Base-by-base conservation (phyloP, 768 basidiomycete genomes). In the Tylopilus cervinicoccineus region DNA sequence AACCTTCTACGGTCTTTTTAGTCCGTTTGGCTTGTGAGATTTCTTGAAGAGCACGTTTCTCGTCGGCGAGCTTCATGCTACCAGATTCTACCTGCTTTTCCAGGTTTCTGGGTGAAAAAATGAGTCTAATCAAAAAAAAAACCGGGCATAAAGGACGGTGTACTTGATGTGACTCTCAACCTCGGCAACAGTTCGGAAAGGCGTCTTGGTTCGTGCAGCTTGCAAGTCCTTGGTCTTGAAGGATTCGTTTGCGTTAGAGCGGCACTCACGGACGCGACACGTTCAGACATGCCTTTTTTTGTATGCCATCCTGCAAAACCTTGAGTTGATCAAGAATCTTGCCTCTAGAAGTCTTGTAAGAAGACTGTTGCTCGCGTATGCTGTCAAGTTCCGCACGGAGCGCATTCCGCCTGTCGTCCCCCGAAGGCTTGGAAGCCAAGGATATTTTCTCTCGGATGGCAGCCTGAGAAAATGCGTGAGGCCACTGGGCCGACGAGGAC, bases 61-160 rank as follows among this genome's bases (percentile, higher is more conserved):
- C 96, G 48, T 96, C 94, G 23, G 84, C 93, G 50, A 98, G 77
- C 64, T 91, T 96, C 78, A 99, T 77, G 50, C 60, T 81, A 22
- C 95, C 95, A 5, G 90, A 90, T 63, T 98, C 95, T 45, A 99
- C 84, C 64, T 93, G 88, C 62, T 81, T 86, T 42, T 98, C 90
- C 51, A 96, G 74, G 52, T 84, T 75, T 58, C 92, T 94, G 60
- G 45, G 39, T 27, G 48, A 53, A 51, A 36, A 16, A 49, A 55
- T 46, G 38, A 29, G 11, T 5, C 9, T 33, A 34, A 39, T 49
- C 23, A 19, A 38, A 47, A 11, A 32, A 20, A n/a, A 24, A 29
- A 28, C 14, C 4, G 31, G 27, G 50, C 33, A 12, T 36, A 37
- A n/a, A 37, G 23, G 50, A 52, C 4, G 67, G 16, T 85, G 16